A percentile compares a stretch with the other conserved stretches of the same genome.
phyloP scores from a whole-genome alignment of 2,329 filamentous ascomycete genomes.

The Colletotrichum eleusines region DNA sequence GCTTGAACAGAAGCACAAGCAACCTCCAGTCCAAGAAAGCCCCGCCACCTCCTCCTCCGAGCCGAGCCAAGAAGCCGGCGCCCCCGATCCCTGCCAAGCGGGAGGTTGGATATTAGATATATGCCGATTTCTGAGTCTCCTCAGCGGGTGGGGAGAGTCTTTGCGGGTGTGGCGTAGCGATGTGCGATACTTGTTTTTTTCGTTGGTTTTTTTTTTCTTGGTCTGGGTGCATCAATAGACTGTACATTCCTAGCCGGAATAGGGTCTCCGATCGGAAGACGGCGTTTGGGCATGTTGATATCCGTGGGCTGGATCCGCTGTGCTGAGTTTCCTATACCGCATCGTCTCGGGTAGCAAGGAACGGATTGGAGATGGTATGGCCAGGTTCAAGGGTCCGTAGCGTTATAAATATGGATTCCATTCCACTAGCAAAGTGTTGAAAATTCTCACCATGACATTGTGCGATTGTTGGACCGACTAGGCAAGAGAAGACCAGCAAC shows the following conservation, averaged over 20 bases:
- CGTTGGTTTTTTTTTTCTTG: too few relatives aligned
- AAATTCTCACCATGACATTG: not conserved
- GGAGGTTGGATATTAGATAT: slow-evolving; percentile 47
- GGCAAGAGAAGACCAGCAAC: not conserved
- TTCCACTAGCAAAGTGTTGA: not conserved
- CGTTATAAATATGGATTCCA: slow-evolving; percentile 25
- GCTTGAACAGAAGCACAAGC: slow-evolving; percentile 60
- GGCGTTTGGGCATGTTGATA: slow-evolving; percentile 41
- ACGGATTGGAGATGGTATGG: slow-evolving; percentile 21
- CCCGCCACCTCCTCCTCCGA: slow-evolving; percentile 61
- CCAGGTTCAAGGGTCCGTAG: slow-evolving; percentile 8
- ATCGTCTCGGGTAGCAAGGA: slow-evolving; percentile 22
- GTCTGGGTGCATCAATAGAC: slow-evolving; percentile 39
- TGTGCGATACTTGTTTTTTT: slow-evolving; percentile 8
- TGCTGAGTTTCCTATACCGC: slow-evolving; percentile 19
- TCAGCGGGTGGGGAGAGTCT: not conserved
- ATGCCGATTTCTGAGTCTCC: slow-evolving; percentile 14
- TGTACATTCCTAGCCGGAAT: slow-evolving; percentile 32
- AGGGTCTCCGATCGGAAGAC: slow-evolving; percentile 26
- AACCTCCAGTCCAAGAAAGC: slow-evolving; percentile 52
- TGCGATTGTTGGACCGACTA: not conserved
- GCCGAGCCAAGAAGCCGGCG: slow-evolving; percentile 65
- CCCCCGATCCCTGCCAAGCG: slow-evolving; percentile 57
- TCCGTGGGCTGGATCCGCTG: slow-evolving; percentile 40
- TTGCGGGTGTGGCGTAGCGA: not conserved